These are phyloP conservation scores for Aureobasidium sp. DNA, from an alignment of 2,329 filamentous ascomycete genomes.

Conservation along the genomic window DNA sequence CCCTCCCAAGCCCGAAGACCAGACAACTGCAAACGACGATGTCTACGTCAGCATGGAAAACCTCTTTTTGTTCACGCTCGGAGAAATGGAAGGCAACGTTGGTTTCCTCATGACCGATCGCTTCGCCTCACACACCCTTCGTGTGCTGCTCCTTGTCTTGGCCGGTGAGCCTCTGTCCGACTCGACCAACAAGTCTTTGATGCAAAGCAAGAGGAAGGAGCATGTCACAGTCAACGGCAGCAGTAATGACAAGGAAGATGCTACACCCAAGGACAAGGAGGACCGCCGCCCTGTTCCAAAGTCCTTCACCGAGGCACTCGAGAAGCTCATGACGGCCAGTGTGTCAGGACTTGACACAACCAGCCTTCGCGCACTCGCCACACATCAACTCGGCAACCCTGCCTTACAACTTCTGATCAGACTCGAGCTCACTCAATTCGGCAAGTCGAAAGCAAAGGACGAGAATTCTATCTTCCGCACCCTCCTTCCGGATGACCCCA, in stretches of 20 bases:
- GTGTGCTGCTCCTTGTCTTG: constrained; percentile 77
- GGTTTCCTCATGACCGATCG: constrained; percentile 76
- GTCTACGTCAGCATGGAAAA: constrained; percentile 67
- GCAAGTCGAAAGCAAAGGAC: constrained; percentile 59
- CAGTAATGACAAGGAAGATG: constrained; percentile 28
- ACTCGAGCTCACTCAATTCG: constrained; percentile 71
- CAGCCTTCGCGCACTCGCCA: constrained; percentile 75
- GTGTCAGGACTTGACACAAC: constrained; percentile 69
- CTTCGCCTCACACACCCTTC: constrained; percentile 85
- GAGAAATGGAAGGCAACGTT: constrained; percentile 81
- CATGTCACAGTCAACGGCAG: constrained; percentile 57
- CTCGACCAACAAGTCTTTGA: constrained; percentile 59
- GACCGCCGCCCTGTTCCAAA: constrained; percentile 60
- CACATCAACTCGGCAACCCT: constrained; percentile 85
- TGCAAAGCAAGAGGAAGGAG: constrained; percentile 92
- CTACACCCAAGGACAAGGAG: constrained; percentile 22
- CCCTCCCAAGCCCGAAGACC: constrained; percentile 38
- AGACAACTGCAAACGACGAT: constrained; percentile 39
- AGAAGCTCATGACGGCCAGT: constrained; percentile 75
- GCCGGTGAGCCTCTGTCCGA: constrained; percentile 75
- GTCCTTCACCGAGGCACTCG: constrained; percentile 68
- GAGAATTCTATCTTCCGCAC: constrained; percentile 64
- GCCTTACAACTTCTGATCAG: constrained; percentile 85
- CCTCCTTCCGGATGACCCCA: constrained; percentile 72
- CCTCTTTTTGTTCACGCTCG: constrained; percentile 72